Evolutionary conservation across 192 early-diverging fungal species (phyloP), one percentile per base, ranked within the genome.

Genomic region (Rhizoclosmatium sp.): DNA sequence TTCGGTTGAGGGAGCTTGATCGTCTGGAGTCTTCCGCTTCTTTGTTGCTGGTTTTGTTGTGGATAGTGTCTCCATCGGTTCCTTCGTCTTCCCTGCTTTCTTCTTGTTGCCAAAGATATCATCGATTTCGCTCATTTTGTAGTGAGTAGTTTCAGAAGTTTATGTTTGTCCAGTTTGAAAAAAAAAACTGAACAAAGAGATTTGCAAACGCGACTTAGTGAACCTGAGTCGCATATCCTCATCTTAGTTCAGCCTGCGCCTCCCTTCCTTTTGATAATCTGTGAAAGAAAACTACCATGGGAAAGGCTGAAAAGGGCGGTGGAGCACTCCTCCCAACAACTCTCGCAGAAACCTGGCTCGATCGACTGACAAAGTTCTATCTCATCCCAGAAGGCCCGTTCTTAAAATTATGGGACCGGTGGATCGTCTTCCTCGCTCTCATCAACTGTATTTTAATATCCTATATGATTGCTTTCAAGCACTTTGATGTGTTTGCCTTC

Each of bases 381-480:
- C 79, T 86, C 31, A 85, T 88, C 51, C 87, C 87, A 4, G 85
- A 85, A 54, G 85, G 82, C 2, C 71, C 73, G 12, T 85, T 86
- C 48, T n/a, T 85, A 2, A 45, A 51, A 3, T 44, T 42, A 4
- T 88, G 87, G 87, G 76, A 88, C 74, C 3, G 49, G 16, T 51
- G 87, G 47, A 82, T 86, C 74, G 83, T 88, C 7, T 46, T 83
- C 59, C 48, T 85, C 21, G 65, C 87, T 21, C 74, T 88, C 39
- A 59, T 82, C 58, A 85, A 82, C 69, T 75, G 82, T 66, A 76
- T 85, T 74, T 49, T 87, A 21, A 70, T 85, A 10, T 51, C 85
- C 51, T 88, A 85, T 78, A 86, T 86, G 85, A 84, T 86, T 2
- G 83, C 85, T 7, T 88, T 88, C 81, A 87, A 87, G 31, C 82